phyloP scores from a whole-genome alignment of 192 early-diverging fungal species.

The Backusella westeae region DNA sequence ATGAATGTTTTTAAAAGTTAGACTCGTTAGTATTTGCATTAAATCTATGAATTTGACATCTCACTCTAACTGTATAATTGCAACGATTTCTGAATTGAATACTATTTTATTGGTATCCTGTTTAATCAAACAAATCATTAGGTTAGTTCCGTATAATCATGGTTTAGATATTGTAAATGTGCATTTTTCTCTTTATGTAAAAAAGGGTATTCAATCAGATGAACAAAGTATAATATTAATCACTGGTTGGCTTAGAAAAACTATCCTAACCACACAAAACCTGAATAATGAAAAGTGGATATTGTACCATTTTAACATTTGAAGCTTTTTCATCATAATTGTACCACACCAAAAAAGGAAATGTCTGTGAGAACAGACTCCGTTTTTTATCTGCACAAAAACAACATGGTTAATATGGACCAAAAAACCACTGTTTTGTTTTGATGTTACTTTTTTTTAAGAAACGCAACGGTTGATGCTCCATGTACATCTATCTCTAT shows the following conservation, averaged over 20 bases:
- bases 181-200: slow-evolving; percentile 1
- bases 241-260: background rate
- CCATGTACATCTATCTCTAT: background rate
- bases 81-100: background rate
- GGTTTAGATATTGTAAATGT: background rate
- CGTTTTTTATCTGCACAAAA: background rate
- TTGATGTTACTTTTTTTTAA: background rate
- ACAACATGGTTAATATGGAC: background rate
- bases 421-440: background rate
- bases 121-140: background rate
- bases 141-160: background rate
- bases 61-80: background rate
- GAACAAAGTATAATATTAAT: background rate
- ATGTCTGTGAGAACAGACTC: background rate
- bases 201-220: background rate
- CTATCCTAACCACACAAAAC: background rate
- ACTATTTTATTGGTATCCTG: background rate
- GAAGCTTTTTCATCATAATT: background rate
- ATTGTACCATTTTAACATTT: background rate
- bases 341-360: background rate
- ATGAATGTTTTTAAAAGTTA: background rate
- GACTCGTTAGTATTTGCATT: background rate
- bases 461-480: background rate
- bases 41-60: background rate
- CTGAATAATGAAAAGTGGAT: background rate